Evolutionary conservation across 2,329 filamentous ascomycete genomes (phyloP).

Genomic region (Neoarthrinium moseri): DNA sequence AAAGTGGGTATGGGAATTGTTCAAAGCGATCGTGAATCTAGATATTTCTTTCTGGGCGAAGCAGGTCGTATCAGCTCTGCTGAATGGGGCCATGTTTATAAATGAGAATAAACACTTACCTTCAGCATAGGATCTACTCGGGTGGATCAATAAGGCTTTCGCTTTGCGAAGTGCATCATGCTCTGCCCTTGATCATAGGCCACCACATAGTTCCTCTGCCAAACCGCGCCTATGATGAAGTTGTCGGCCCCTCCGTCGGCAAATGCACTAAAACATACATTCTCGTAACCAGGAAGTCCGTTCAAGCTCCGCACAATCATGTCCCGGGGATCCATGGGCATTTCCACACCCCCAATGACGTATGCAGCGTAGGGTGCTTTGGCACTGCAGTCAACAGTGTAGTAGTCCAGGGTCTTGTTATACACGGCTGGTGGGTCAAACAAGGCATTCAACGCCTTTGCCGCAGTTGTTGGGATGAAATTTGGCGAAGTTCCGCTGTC

Average conservation of each 20-base stretch:
- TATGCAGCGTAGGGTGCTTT: slow-evolving; percentile 7
- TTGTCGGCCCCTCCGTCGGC: slow-evolving; percentile 9
- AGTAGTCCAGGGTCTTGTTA: slow-evolving; percentile 8
- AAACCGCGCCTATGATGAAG: slow-evolving; percentile 15
- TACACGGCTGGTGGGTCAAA: slow-evolving; percentile 10
- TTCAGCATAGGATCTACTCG: too few species aligned
- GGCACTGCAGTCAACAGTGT: slow-evolving; percentile 2
- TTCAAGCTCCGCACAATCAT: slow-evolving; percentile 17
- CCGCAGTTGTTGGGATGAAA: slow-evolving; percentile 7
- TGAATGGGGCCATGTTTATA: too few species aligned
- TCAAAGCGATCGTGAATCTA: too few species aligned
- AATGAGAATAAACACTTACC: too few species aligned
- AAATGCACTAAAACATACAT: slow-evolving; percentile 17
- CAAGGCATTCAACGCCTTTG: slow-evolving; percentile 5
- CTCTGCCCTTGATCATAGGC: slow-evolving; percentile 15
- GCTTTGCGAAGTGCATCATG: slow-evolving; percentile 17
- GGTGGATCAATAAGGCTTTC: slow-evolving; percentile 14
- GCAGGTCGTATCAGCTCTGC: too few species aligned
- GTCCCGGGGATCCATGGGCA: slow-evolving; percentile 16
- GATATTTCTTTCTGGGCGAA: too few species aligned
- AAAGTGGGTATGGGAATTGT: too few species aligned
- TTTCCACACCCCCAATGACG: slow-evolving; percentile 13
- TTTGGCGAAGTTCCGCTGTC: slow-evolving; percentile 10
- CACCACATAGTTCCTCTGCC: slow-evolving; percentile 18
- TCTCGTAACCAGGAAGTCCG: slow-evolving; percentile 16